A percentile compares a stretch with the other conserved stretches of the same genome.
phyloP scores from a whole-genome alignment of 1,284 basidiomycete species.

The Pholiota adiposa region DNA sequence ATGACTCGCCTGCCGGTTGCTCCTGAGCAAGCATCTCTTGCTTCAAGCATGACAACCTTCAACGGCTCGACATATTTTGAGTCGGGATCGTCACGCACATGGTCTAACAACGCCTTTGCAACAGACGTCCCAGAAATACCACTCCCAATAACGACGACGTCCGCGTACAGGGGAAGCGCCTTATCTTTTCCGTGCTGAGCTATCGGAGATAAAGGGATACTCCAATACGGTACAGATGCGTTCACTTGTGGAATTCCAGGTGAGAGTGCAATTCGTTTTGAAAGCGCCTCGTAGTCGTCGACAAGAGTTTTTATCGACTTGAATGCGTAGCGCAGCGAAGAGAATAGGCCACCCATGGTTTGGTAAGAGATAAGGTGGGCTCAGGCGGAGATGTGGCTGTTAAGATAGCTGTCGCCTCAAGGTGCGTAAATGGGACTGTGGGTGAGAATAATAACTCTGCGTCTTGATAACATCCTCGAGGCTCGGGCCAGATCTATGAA shows the following conservation, averaged over 20 bases:
- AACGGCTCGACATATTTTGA: constrained; percentile 5
- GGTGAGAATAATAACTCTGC: neutral
- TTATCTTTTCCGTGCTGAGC: constrained; percentile 41
- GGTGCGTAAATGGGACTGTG: constrained; percentile 4
- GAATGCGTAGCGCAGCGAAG: constrained; percentile 15
- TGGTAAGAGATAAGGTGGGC: neutral
- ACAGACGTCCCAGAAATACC: constrained; percentile 71
- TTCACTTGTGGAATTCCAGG: constrained; percentile 63
- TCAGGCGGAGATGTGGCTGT: neutral
- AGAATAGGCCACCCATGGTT: constrained; percentile 23
- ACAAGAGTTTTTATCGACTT: constrained; percentile 19
- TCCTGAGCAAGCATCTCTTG: constrained; percentile 69
- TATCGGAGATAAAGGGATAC: constrained; percentile 54
- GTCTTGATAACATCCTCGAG: constrained; percentile 10
- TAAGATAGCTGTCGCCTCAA: constrained; percentile 7
- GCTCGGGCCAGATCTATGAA: neutral
- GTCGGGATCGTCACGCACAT: constrained; percentile 20
- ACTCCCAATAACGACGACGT: constrained; percentile 71
- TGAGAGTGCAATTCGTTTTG: constrained; percentile 43
- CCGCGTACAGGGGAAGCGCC: constrained; percentile 52
- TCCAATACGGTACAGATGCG: constrained; percentile 65
- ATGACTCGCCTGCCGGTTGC: constrained; percentile 65
- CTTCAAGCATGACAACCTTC: constrained; percentile 66
- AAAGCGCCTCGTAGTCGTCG: constrained; percentile 29
- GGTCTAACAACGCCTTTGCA: constrained; percentile 53